Conservation (phyloP, 108 stramenopile genomes). For the Mediolabrus comicus region DNA sequence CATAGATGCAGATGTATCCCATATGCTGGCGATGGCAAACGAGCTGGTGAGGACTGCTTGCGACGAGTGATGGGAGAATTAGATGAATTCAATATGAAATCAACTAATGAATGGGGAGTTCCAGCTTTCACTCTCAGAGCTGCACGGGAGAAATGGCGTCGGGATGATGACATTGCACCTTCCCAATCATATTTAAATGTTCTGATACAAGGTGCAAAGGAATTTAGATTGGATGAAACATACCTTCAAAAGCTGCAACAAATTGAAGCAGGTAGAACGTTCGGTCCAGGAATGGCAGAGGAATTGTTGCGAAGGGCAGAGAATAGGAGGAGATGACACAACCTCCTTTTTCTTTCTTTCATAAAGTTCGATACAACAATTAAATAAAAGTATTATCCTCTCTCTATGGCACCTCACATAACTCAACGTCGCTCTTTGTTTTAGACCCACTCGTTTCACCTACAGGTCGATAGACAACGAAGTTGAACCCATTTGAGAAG, state of each 20-base stretch:
- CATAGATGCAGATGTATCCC: conserved; percentile 58
- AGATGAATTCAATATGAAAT: neutral
- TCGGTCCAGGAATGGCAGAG: conserved; percentile 43
- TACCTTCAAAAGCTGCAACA: conserved; percentile 50
- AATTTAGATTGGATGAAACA: conserved; percentile 58
- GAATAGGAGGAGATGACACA: neutral
- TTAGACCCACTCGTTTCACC: conserved; percentile 19
- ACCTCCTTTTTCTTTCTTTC: too few relatives aligned
- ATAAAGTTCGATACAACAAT: too few relatives aligned
- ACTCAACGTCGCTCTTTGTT: conserved; percentile 52
- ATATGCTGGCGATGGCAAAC: conserved; percentile 56
- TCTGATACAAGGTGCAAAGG: conserved; percentile 57
- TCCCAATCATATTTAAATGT: conserved; percentile 68
- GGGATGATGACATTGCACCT: conserved; percentile 45
- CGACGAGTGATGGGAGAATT: neutral
- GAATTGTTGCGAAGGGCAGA: conserved; percentile 24
- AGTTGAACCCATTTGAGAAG: conserved; percentile 52
- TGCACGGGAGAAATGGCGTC: conserved; percentile 15
- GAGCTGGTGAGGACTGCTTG: conserved; percentile 25
- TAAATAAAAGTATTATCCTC: too few relatives aligned
- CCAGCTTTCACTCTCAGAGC: conserved; percentile 59
- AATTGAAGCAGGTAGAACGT: conserved; percentile 34
- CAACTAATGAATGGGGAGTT: conserved; percentile 16
- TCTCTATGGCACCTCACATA: conserved; percentile 18
- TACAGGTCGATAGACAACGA: conserved; percentile 59